Evolutionary conservation across 2,329 filamentous ascomycete species (phyloP).

Genomic region (Colletotrichum australisinense): DNA sequence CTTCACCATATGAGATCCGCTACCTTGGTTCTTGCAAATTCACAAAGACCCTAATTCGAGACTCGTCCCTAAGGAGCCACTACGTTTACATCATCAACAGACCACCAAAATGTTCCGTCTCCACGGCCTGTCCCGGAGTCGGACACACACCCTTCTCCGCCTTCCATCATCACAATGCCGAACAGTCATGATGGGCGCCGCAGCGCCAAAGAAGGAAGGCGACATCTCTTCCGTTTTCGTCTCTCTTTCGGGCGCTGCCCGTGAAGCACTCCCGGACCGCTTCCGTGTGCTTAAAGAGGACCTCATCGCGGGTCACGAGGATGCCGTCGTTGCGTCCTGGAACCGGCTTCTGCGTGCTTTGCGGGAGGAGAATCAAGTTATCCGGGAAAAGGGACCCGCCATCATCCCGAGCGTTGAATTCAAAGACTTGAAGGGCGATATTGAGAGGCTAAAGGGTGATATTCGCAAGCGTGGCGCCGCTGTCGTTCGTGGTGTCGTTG

Average conservation of each 20-base stretch:
- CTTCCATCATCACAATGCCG: not conserved
- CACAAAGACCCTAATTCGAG: not conserved
- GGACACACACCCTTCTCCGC: not conserved
- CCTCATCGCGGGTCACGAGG: conserved; percentile 62
- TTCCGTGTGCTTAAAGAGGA: conserved; percentile 68
- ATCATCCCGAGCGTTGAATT: conserved; percentile 67
- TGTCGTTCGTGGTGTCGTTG: conserved; percentile 74
- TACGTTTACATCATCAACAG: not conserved
- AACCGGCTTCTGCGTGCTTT: conserved; percentile 57
- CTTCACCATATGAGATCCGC: too few relatives aligned
- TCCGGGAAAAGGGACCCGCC: conserved; percentile 56
- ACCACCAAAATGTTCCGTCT: conserved; percentile 4
- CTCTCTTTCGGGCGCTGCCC: conserved; percentile 62
- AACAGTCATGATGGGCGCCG: conserved; percentile 26
- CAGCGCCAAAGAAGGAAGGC: conserved; percentile 62
- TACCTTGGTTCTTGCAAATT: too few relatives aligned
- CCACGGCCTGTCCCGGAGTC: not conserved
- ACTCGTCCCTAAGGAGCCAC: not conserved
- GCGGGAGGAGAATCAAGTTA: conserved; percentile 57
- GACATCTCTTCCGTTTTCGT: conserved; percentile 73
- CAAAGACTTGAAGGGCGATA: conserved; percentile 52
- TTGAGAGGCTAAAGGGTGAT: conserved; percentile 54
- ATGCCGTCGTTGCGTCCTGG: conserved; percentile 60
- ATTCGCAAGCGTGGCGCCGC: conserved; percentile 71
- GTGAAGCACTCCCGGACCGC: conserved; percentile 61